Evolutionary conservation across 2,329 filamentous ascomycete genomes (phyloP), one percentile per base, ranked within the genome.

Genomic region (Dendrostoma leiphaemia): DNA sequence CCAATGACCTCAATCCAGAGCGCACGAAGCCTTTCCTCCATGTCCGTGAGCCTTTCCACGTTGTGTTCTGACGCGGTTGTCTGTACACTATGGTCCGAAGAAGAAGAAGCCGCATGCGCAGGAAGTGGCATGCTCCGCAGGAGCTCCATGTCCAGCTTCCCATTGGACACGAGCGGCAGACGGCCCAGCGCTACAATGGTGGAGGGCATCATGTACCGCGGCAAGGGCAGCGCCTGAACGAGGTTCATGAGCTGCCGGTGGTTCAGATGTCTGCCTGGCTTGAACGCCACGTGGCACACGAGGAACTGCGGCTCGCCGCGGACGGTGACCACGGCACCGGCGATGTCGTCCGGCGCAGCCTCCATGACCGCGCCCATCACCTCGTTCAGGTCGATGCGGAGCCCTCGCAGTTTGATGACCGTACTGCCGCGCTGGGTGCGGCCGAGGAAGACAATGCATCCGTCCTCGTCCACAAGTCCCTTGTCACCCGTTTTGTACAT

Each of bases 401-500:
- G 21, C 3, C 49, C 49, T 17, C 68, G 64, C 1, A 80, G 62
- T 60, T 80, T 80, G 56, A 79, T n/a, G n/a, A n/a, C n/a, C n/a
- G n/a, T n/a, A n/a, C n/a, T n/a, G n/a, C n/a, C n/a, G n/a, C n/a
- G n/a, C n/a, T n/a, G n/a, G n/a, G n/a, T n/a, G n/a, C n/a, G n/a
- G n/a, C n/a, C n/a, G n/a, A n/a, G 52, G 26, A 72, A 61, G 1
- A 67, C 48, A 1, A 78, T 61, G 0, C 60, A 56, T 2, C 74
- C 74, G 28, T 73, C 66, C 0, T 51, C 19, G 1, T 54, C 51
- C 21, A 74, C 59, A 3, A 64, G 63, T 1, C 70, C 75, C 19
- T 56, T 61, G 54, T 78, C 74, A 1, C 74, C 74, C 1, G 73
- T 76, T 15, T 65, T 66, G 60, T 75, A 72, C 52, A 74, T 64